These are phyloP conservation scores for Aspergillus aculeatus DNA, from an alignment of 2,329 filamentous ascomycete species.

Conservation along the genomic window DNA sequence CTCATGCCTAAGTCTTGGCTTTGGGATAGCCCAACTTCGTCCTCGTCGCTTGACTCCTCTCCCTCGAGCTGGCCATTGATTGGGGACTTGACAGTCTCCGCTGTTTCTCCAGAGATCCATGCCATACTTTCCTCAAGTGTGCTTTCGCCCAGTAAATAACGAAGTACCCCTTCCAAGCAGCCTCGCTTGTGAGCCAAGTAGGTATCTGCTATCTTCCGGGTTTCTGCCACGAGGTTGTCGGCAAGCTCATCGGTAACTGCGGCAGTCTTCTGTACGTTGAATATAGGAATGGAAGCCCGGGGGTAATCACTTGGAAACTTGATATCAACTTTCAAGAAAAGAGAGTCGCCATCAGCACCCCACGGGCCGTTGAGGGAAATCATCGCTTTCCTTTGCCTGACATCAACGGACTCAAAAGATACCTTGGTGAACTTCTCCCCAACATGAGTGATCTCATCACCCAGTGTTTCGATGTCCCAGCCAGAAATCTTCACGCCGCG, in stretches of 20 bases:
- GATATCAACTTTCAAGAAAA: conserved; percentile 58
- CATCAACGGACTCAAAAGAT: conserved; percentile 58
- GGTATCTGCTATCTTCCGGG: conserved; percentile 55
- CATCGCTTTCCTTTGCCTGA: conserved; percentile 53
- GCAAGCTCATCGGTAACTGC: conserved; percentile 54
- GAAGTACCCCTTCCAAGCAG: conserved; percentile 61
- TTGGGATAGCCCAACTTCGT: conserved; percentile 56
- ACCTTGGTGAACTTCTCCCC: conserved; percentile 62
- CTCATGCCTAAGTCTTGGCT: conserved; percentile 48
- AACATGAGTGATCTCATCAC: conserved; percentile 61
- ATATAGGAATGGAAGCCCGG: conserved; percentile 48
- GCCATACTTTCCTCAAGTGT: conserved; percentile 57
- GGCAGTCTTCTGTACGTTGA: conserved; percentile 58
- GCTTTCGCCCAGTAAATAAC: conserved; percentile 60
- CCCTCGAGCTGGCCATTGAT: conserved; percentile 50
- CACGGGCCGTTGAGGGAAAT: conserved; percentile 62
- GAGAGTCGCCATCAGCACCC: conserved; percentile 52
- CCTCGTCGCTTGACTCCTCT: conserved; percentile 82
- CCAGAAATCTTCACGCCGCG: conserved; percentile 61
- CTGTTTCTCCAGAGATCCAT: conserved; percentile 57
- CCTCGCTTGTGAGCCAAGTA: conserved; percentile 54
- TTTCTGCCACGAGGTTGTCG: conserved; percentile 50
- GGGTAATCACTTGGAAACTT: conserved; percentile 61
- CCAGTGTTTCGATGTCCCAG: conserved; percentile 55
- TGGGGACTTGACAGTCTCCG: conserved; percentile 47